A percentile compares a stretch with the other conserved stretches of the same genome.
Conservation (phyloP, 345 rosid species). For the Mangifera indica region DNA sequence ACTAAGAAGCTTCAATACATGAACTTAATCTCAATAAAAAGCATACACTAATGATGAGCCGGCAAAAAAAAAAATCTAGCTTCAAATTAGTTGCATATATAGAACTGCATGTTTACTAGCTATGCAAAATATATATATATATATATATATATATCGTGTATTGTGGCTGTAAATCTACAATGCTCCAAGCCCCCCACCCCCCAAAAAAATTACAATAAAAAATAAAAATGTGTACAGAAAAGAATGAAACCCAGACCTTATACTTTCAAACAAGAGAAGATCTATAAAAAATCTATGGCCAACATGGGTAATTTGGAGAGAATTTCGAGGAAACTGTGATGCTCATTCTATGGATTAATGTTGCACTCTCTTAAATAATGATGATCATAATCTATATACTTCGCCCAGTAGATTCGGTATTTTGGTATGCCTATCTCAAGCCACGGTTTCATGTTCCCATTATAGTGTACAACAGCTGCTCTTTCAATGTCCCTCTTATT, state of each 20-base stretch:
- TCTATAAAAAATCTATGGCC: conserved; percentile 14
- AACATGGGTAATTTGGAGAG: not conserved
- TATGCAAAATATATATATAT: too few species aligned
- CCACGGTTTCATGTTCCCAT: conserved; percentile 90
- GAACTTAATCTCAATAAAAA: not conserved
- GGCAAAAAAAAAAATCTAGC: conserved; percentile 3
- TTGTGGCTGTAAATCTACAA: conserved; percentile 13
- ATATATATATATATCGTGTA: not conserved
- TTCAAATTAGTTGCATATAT: conserved; percentile 16
- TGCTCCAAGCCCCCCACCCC: too few species aligned
- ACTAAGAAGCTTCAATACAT: too few species aligned
- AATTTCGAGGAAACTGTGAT: not conserved
- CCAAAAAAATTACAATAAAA: conserved; percentile 9
- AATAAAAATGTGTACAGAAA: conserved; percentile 20
- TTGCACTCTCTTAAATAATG: conserved; percentile 64
- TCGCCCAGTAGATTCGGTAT: conserved; percentile 55
- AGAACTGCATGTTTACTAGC: conserved; percentile 3
- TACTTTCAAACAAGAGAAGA: conserved; percentile 8
- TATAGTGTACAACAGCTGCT: conserved; percentile 75
- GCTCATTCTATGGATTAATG: conserved; percentile 51
- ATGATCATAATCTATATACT: conserved; percentile 58
- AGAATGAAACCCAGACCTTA: conserved; percentile 11
- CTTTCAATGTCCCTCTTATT: conserved; percentile 67
- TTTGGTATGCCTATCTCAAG: conserved; percentile 73
- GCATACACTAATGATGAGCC: not conserved